Evolutionary conservation across 2,329 filamentous ascomycete species (phyloP), one percentile per base, ranked within the genome.

Genomic region (Arthrocladium fulminans): DNA sequence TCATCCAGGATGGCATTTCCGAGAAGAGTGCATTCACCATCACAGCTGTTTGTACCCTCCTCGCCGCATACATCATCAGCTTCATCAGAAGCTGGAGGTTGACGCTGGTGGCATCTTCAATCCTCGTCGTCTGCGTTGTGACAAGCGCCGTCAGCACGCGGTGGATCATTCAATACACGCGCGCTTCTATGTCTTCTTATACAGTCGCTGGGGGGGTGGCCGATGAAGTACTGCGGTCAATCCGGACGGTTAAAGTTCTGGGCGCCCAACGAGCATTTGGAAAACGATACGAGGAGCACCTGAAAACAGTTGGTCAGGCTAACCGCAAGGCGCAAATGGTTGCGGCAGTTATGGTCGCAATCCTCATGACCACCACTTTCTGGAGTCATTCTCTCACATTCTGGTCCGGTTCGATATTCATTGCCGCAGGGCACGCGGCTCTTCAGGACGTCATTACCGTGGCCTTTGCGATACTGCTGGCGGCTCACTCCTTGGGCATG

Each of bases 401-500:
- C 42, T 63, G 61, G 61, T 59, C 61, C 46, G 61, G 61, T 8
- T 56, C 58, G 4, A 59, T 62, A 22, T 51, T 63, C 1, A 49
- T 56, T 3, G 45, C 56, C 7, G 54, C 51, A 8, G 47, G 58
- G 23, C 49, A 62, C n/a, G 40, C 29, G 6, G 42, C 56, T 29
- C 50, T 58, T 3, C 58, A 60, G 7, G 55, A 59, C 32, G 51
- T 65, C 10, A 35, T 35, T 12, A 35, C 32, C 32, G 32, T 35
- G 4, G 3, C 74, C 80, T 83, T 96, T 78, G 77, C 87, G 22
- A 82, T 94, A 59, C 87, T 96, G 74, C 88, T 95, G 51, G 90
- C 89, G 45, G 86, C 89, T 3, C 94, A 95, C 67, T 85, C 86
- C 49, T 70, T 97, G 20, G 88, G 89, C 35, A 92, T 90, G 57